Conservation (phyloP, 179 eudicot species). For the Spergularia azorica region DNA sequence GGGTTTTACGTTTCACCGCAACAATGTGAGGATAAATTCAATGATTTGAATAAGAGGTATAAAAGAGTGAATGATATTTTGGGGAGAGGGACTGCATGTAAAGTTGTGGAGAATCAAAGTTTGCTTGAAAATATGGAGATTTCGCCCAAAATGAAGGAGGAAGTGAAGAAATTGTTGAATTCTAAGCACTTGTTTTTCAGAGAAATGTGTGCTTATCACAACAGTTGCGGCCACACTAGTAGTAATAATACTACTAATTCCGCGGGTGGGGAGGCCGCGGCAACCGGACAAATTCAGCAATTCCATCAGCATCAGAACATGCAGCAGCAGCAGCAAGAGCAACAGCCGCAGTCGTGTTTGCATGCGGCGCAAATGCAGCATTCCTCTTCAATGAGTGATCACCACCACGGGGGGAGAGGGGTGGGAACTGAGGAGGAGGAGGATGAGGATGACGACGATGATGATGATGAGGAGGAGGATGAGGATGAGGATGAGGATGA, state of each 20-base stretch:
- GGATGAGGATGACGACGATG: not conserved
- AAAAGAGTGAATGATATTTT: constrained; percentile 84
- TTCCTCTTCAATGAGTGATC: constrained; percentile 3
- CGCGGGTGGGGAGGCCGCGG: constrained; percentile 8
- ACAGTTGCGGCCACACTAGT: constrained; percentile 47
- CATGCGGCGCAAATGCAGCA: constrained; percentile 35
- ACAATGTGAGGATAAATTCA: constrained; percentile 90
- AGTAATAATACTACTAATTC: not conserved
- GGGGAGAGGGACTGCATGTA: constrained; percentile 75
- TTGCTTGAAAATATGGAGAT: constrained; percentile 72
- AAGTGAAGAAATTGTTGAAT: constrained; percentile 67
- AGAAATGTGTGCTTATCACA: constrained; percentile 95
- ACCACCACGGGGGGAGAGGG: not conserved
- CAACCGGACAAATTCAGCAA: not conserved
- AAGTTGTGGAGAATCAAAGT: constrained; percentile 73
- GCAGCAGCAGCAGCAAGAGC: not conserved
- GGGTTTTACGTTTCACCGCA: constrained; percentile 88
- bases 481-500: not conserved
- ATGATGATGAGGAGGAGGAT: constrained; percentile 8
- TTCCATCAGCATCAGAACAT: not conserved
- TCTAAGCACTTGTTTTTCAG: constrained; percentile 84
- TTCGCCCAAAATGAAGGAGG: constrained; percentile 64
- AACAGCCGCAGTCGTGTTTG: constrained; percentile 34
- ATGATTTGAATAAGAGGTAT: constrained; percentile 82
- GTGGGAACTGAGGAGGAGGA: no score